Base-by-base conservation (phyloP, 495 filamentous ascomycete genomes). In the Neurospora tetraspora region DNA sequence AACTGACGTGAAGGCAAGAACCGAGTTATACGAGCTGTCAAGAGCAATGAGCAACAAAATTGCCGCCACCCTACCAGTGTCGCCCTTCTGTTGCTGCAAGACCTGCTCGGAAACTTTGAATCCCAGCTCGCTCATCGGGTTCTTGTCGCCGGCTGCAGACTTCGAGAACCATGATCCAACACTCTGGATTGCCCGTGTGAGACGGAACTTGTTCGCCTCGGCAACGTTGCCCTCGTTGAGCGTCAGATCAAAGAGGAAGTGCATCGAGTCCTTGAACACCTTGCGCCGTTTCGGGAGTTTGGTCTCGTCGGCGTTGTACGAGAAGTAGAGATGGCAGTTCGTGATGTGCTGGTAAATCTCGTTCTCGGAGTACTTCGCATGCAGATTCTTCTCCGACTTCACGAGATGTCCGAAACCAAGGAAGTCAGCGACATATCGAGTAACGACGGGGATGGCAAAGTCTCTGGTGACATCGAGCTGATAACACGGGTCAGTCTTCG, bases 341-440 rank as follows among this genome's bases (percentile, higher is more conserved):
- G 72, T 74, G 65, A 76, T 74, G 72, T 76, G 74, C 65, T 65
- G 74, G 65, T 76, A 76, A 12, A 76, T 72, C 42, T 76, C 74
- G 68, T 76, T 61, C 74, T 76, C 74, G 10, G 69, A 69, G 70
- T 74, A 76, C 43, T 20, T 36, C 12, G 20, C 72, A 39, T 39
- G 9, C 23, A 10, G 23, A 16, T 71, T 72, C 2, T 23, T 68
- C 1, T 59, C 72, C 10, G 31, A 68, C 23, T 68, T 71, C 37
- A 71, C 34, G 36, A 74, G 65, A 40, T 72, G 45, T 7, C 74
- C 74, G 27, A 76, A 72, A 34, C 74, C 74, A 12, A 76, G 65
- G 43, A 76, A 76, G 71, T 76, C 74, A 37, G 74, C 74, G 5
- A 76, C 74, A 23, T 71, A 76, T 0, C 68, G 39, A 5, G 72